phyloP scores from a whole-genome alignment of 352 stramenopile genomes.

The Lagenidium sp. region DNA sequence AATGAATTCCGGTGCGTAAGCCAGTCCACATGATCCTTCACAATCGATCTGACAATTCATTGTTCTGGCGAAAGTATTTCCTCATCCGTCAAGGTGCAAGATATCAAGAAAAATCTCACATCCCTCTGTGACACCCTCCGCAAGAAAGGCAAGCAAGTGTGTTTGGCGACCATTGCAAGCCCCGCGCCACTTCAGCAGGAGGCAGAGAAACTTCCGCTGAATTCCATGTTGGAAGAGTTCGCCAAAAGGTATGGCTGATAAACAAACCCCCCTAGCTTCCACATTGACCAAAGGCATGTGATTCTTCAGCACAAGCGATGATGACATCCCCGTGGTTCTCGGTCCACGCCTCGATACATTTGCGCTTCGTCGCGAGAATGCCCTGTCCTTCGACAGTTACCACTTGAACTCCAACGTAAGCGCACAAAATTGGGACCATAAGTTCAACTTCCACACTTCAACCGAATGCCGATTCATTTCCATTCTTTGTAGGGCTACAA shows the following conservation, averaged over 20 bases:
- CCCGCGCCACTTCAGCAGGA: slow-evolving; percentile 24
- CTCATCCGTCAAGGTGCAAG: slow-evolving; percentile 11
- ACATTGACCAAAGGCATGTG: not conserved
- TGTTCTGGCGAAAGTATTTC: too few species aligned
- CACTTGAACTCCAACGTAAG: slow-evolving; percentile 78
- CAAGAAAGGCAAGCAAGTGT: slow-evolving; percentile 81
- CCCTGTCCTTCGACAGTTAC: slow-evolving; percentile 59
- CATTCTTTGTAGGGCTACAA: slow-evolving; percentile 64
- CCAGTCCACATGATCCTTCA: too few species aligned
- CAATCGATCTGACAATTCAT: too few species aligned
- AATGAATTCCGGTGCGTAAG: slow-evolving; percentile 41
- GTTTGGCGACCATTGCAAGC: slow-evolving; percentile 49
- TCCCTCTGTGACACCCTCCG: slow-evolving; percentile 67
- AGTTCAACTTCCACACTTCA: too few species aligned
- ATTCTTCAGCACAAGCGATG: slow-evolving; percentile 36
- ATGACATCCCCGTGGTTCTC: slow-evolving; percentile 58
- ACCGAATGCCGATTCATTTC: too few species aligned
- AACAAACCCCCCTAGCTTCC: not conserved
- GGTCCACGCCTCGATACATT: slow-evolving; percentile 68
- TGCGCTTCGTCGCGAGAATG: slow-evolving; percentile 48
- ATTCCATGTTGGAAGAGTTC: slow-evolving; percentile 61
- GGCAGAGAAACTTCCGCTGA: slow-evolving; percentile 30
- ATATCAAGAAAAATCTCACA: slow-evolving; percentile 54
- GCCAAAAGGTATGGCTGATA: slow-evolving; percentile 44
- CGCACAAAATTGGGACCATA: too few species aligned